Evolutionary conservation across 1,284 basidiomycete genomes (phyloP).

Genomic region (Cryptococcus maquisensis): DNA sequence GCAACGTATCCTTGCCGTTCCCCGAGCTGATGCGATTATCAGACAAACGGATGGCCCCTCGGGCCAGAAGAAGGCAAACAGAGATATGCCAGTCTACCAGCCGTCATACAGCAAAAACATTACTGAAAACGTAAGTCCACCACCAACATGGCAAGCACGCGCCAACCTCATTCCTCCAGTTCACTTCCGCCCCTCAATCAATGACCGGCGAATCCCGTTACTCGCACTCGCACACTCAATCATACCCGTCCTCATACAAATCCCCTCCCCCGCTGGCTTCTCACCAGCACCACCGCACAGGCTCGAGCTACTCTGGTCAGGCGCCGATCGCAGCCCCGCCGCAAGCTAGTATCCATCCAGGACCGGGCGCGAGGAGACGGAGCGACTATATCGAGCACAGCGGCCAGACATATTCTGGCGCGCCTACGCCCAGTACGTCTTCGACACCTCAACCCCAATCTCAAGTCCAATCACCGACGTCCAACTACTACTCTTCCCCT

Average conservation of each 20-base stretch:
- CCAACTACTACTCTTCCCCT: slow-evolving; percentile 1
- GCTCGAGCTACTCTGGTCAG: slow-evolving; percentile 22
- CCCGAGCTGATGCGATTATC: background rate
- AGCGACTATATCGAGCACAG: slow-evolving; percentile 76
- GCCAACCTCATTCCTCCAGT: slow-evolving; percentile 16
- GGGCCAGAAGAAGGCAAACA: slow-evolving; percentile 21
- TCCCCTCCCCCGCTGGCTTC: background rate
- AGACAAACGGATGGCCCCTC: slow-evolving; percentile 1
- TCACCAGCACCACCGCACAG: slow-evolving; percentile 14
- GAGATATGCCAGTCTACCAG: slow-evolving; percentile 40
- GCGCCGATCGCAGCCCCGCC: slow-evolving; percentile 60
- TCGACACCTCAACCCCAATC: background rate
- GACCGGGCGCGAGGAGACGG: slow-evolving; percentile 62
- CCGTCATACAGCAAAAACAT: slow-evolving; percentile 42
- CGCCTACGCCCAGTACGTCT: slow-evolving; percentile 14
- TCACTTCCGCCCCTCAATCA: slow-evolving; percentile 34
- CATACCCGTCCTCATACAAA: slow-evolving; percentile 10
- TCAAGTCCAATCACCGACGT: no score
- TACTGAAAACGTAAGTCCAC: slow-evolving; percentile 36
- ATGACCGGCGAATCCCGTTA: slow-evolving; percentile 36
- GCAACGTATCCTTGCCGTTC: background rate
- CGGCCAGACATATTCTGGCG: slow-evolving; percentile 62
- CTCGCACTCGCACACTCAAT: slow-evolving; percentile 8
- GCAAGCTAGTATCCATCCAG: slow-evolving; percentile 64
- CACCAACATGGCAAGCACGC: background rate